Evolutionary conservation across 495 filamentous ascomycete genomes (phyloP).

Genomic region (Letharia columbiana): DNA sequence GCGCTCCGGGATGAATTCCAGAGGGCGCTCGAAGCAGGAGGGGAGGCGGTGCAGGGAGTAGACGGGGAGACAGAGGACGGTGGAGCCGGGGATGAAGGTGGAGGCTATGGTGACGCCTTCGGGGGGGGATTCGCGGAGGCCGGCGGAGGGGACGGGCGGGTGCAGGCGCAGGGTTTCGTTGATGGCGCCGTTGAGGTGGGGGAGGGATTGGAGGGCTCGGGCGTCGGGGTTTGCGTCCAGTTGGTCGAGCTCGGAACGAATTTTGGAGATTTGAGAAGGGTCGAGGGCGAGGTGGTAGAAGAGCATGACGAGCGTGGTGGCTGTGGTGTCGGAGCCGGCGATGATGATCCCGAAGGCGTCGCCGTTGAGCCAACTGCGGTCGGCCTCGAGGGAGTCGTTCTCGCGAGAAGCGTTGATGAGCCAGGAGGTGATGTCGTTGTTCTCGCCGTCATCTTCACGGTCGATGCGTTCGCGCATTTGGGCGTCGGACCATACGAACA

Average conservation of each 20-base stretch:
- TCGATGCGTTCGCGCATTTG: slow-evolving; percentile 20
- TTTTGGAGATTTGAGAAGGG: slow-evolving; percentile 28
- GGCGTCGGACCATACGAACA: slow-evolving; percentile 22
- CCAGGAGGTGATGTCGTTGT: slow-evolving; percentile 25
- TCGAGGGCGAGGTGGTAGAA: slow-evolving; percentile 37
- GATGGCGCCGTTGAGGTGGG: slow-evolving; percentile 43
- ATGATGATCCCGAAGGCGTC: slow-evolving; percentile 31
- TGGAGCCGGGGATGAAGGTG: slow-evolving; percentile 29
- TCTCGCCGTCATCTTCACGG: slow-evolving; percentile 9
- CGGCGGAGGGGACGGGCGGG: slow-evolving; percentile 39
- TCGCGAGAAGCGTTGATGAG: slow-evolving; percentile 22
- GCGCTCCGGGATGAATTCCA: slow-evolving; percentile 48
- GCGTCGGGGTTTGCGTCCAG: slow-evolving; percentile 5
- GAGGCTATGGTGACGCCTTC: slow-evolving; percentile 29
- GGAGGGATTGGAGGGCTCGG: slow-evolving; percentile 28
- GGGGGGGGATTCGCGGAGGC: slow-evolving; percentile 33
- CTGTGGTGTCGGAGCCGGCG: slow-evolving; percentile 39
- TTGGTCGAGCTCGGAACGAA: slow-evolving; percentile 27
- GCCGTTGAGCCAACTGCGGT: slow-evolving; percentile 24
- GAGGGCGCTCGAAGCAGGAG: slow-evolving; percentile 31
- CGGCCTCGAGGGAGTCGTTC: slow-evolving; percentile 15
- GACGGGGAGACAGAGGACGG: slow-evolving; percentile 34
- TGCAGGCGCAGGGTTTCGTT: slow-evolving; percentile 50
- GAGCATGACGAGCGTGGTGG: slow-evolving; percentile 31
- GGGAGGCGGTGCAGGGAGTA: slow-evolving; percentile 34